These are phyloP conservation scores for Ogataea polymorpha DNA, from an alignment of 805 yeast genomes.

Conservation along the genomic window DNA sequence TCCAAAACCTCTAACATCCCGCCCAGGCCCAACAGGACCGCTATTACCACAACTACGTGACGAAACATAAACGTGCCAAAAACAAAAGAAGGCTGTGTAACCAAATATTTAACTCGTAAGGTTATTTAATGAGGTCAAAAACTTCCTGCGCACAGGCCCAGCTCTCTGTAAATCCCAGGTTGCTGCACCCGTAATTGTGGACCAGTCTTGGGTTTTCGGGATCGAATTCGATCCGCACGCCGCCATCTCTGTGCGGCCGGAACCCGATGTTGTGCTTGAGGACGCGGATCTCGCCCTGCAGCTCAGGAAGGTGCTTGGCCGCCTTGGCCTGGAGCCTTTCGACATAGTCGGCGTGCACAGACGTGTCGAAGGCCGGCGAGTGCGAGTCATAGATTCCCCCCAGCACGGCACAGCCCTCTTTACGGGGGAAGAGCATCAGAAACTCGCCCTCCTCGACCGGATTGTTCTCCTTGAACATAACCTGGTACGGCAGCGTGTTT, in stretches of 20 bases:
- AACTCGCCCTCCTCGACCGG: conserved; percentile 42
- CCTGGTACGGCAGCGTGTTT: conserved; percentile 40
- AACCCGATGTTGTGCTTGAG: conserved; percentile 59
- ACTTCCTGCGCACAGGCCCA: conserved; percentile 56
- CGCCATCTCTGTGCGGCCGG: conserved; percentile 62
- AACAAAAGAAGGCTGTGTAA: conserved; percentile 1
- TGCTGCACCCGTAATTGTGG: conserved; percentile 70
- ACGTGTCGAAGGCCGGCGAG: conserved; percentile 22
- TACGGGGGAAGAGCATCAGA: conserved; percentile 60
- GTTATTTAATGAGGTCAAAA: conserved; percentile 17
- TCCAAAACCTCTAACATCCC: background rate
- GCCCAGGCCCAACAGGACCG: conserved; percentile 1
- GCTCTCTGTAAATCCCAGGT: conserved; percentile 64
- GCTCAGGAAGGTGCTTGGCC: conserved; percentile 48
- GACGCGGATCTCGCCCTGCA: conserved; percentile 43
- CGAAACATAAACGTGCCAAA: conserved; percentile 4
- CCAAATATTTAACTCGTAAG: background rate
- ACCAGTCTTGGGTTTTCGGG: conserved; percentile 31
- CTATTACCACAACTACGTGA: conserved; percentile 1
- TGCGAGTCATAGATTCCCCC: conserved; percentile 46
- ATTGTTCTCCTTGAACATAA: conserved; percentile 30
- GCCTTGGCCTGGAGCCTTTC: conserved; percentile 42
- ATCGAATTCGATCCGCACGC: conserved; percentile 44
- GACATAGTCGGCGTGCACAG: conserved; percentile 49
- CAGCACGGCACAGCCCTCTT: conserved; percentile 63